These are phyloP conservation scores for Malus fusca DNA, from an alignment of 306 rosid genomes.

Conservation along the genomic window DNA sequence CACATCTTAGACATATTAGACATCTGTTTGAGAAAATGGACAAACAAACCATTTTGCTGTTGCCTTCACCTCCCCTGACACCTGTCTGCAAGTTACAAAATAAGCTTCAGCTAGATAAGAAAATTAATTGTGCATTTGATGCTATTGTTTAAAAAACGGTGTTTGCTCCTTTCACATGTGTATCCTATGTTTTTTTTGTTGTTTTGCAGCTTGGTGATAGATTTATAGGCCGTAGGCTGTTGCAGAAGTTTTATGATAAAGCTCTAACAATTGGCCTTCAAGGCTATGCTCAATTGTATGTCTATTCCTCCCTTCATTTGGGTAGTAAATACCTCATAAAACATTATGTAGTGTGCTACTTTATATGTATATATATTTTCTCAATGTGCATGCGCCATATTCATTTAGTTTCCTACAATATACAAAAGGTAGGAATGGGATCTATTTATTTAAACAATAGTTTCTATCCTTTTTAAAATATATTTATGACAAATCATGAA, in stretches of 20 bases:
- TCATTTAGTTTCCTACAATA: neutral
- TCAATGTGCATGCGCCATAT: neutral
- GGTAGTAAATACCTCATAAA: slow-evolving; percentile 6
- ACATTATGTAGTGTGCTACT: neutral
- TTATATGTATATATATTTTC: neutral
- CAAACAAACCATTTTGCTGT: neutral
- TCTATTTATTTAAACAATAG: neutral
- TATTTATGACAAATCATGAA: slow-evolving; percentile 17
- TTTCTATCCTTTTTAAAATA: slow-evolving; percentile 5
- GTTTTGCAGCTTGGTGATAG: slow-evolving; percentile 77
- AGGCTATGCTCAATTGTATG: slow-evolving; percentile 88
- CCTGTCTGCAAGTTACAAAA: neutral
- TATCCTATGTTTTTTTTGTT: slow-evolving; percentile 1
- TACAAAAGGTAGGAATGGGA: neutral
- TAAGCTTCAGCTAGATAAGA: neutral
- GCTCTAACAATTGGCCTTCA: slow-evolving; percentile 82
- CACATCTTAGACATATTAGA: neutral
- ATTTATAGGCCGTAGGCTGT: slow-evolving; percentile 73
- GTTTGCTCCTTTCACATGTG: neutral
- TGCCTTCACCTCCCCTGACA: neutral
- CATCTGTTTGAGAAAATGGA: neutral
- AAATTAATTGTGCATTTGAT: neutral
- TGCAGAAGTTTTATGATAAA: slow-evolving; percentile 77
- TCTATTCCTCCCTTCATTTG: slow-evolving; percentile 15
- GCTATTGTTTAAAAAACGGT: neutral